Evolutionary conservation across 495 filamentous ascomycete species (phyloP), one percentile per base, ranked within the genome.

Genomic region (Aspergillus affinis): DNA sequence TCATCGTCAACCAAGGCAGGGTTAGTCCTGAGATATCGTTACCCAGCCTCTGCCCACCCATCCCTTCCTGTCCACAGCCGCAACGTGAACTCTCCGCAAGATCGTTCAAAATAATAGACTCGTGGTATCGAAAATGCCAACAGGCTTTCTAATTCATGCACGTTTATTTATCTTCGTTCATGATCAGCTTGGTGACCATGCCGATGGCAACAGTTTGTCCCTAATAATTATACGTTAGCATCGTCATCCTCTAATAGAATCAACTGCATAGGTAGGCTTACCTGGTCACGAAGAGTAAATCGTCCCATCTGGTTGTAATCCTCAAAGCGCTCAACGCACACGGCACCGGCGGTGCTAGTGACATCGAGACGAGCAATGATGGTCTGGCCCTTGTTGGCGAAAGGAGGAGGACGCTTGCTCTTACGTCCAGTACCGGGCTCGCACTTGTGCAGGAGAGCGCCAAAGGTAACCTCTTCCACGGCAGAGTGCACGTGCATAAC

Each of bases 131-230:
- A 45, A 21, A 41, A 54, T 44, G 26, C 57, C 23, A 12, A 58
- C 15, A 27, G 23, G 12, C 21, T 65, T 51, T 50, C 51, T 45
- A 27, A 48, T 68, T 71, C 30, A 62, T 41, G 47, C 46, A 23
- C 29, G 18, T 59, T 51, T 70, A 72, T 47, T 64, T 51, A 47
- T 60, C 59, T 30, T 75, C 71, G 30, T 77, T 72, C 15, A 71
- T 74, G 69, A 88, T 83, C 29, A 97, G 82, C 80, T 91, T 97
- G 51, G 88, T 96, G 71, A 97, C 92, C 83, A 96, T 97, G 71
- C 92, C 92, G 73, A 97, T 97, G 47, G 92, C 92, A 75, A 97
- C 92, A 4, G 92, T 97, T 90, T 96, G 91, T 56, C 92, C 92
- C 90, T 92, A 60, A 53, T 32, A 18, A 19, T 47, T 47, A 51